phyloP scores from a whole-genome alignment of 164 flowering plant species.

The Umbellularia californica region DNA sequence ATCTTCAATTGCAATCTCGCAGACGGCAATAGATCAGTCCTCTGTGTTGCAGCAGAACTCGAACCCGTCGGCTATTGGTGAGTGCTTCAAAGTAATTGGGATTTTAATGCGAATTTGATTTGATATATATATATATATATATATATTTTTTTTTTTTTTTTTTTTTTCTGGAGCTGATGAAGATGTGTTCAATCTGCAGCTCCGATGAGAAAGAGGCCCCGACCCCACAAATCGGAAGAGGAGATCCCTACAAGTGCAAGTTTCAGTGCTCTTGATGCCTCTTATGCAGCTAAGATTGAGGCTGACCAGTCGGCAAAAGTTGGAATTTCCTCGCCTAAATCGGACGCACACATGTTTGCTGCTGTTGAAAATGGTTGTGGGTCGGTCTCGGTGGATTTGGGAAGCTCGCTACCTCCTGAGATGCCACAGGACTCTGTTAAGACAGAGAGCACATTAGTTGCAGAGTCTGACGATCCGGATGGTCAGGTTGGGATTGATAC shows the following conservation, averaged over 20 bases:
- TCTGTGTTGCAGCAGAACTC: slow-evolving; percentile 37
- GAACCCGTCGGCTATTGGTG: slow-evolving; percentile 49
- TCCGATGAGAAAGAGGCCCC: slow-evolving; percentile 86
- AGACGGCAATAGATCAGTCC: slow-evolving; percentile 27
- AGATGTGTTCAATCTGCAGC: slow-evolving; percentile 36
- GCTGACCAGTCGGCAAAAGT: slow-evolving; percentile 39
- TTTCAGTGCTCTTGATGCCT: slow-evolving; percentile 5
- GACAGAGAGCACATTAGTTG: slow-evolving; percentile 20
- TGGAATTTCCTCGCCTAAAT: slow-evolving; percentile 39
- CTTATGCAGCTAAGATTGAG: slow-evolving; percentile 31
- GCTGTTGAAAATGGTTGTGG: slow-evolving; percentile 36
- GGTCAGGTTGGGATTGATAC: slow-evolving; percentile 24
- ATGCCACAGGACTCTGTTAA: slow-evolving; percentile 25
- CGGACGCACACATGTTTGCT: slow-evolving; percentile 43
- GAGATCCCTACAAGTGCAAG: slow-evolving; percentile 31
- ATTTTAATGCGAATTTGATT: background rate
- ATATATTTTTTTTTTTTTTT: no score
- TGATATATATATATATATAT: no score
- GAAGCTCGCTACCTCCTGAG: slow-evolving; percentile 19
- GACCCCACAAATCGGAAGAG: slow-evolving; percentile 57
- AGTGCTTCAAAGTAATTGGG: slow-evolving; percentile 12
- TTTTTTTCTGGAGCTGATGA: background rate
- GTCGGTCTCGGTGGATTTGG: slow-evolving; percentile 28
- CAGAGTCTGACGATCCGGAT: slow-evolving; percentile 42
- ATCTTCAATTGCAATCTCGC: slow-evolving; percentile 55